A percentile compares a stretch with the other conserved stretches of the same genome.
Conservation (phyloP, 1,284 basidiomycete species). For the Lentinus polychrous region DNA sequence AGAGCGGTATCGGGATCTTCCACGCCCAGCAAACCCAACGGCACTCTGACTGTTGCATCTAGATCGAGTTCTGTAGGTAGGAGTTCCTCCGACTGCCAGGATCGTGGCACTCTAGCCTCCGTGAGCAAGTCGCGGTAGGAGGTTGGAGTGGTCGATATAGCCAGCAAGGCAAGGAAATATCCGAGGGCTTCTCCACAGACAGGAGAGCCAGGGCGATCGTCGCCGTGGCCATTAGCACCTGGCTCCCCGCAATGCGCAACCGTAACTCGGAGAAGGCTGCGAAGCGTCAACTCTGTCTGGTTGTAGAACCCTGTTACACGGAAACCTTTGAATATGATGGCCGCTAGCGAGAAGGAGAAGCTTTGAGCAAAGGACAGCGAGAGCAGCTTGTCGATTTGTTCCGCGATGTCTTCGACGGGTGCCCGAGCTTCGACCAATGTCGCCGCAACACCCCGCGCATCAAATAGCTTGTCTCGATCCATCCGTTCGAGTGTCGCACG, state of each 20-base stretch:
- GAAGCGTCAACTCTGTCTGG: conserved; percentile 50
- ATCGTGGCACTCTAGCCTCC: conserved; percentile 51
- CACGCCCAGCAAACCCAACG: conserved; percentile 55
- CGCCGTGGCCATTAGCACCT: conserved; percentile 23
- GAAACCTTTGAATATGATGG: conserved; percentile 82
- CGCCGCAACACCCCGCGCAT: conserved; percentile 44
- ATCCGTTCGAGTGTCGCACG: conserved; percentile 64
- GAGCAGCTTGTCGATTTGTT: conserved; percentile 68
- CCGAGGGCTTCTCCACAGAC: conserved; percentile 62
- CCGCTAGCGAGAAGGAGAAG: conserved; percentile 77
- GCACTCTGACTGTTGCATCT: conserved; percentile 44
- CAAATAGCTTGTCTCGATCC: conserved; percentile 51
- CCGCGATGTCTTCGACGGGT: conserved; percentile 60
- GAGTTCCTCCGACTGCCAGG: conserved; percentile 34
- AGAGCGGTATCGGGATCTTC: conserved; percentile 64
- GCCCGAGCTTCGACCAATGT: conserved; percentile 62
- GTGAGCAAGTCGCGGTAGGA: conserved; percentile 55
- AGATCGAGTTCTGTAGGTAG: conserved; percentile 32
- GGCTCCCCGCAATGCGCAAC: conserved; percentile 36
- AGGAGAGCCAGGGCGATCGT: conserved; percentile 31
- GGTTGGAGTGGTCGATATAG: conserved; percentile 53
- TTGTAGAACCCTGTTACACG: conserved; percentile 61
- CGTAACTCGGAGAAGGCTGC: conserved; percentile 52
- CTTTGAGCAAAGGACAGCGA: conserved; percentile 73
- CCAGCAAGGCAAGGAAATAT: conserved; percentile 77